Evolutionary conservation across 73 alveolate species (phyloP), one percentile per base, ranked within the genome.

Genomic region (Blepharisma japonicum): DNA sequence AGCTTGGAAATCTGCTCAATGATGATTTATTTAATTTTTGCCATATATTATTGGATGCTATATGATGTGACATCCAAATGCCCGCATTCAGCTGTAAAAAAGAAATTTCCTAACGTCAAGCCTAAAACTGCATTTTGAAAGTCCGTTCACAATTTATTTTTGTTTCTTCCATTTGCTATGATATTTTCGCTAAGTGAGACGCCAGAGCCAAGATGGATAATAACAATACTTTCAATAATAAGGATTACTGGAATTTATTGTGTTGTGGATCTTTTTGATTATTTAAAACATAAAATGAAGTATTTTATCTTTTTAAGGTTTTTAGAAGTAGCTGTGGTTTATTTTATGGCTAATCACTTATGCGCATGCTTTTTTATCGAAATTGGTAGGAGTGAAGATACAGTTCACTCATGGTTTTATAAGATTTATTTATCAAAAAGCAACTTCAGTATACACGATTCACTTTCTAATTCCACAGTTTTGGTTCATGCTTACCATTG

Each of bases 401-500:
- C n/a, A 45, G 11, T 7, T 3, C 14, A 70, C 77, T 70, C 80
- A n/a, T 70, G 80, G 66, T 14, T 70, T 9, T 14, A 45, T 45
- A 8, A 14, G 4, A 11, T 25, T 18, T n/a, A 61, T 18, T 14
- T 18, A 20, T n/a, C 14, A 14, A 39, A 18, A 14, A 18, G 49
- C 5, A 39, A 61, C 50, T 25, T 61, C 2, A 61, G 74, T 5
- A 4, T 32, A 32, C 42, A 32, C 3, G 42, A 32, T 32, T 32
- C 42, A 32, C 42, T 53, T 0, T 70, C 80, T 1, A 45, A 70
- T n/a, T 47, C 6, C 6, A 18, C 87, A 5, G 5, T 81, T 11
- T 88, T 85, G 55, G 61, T 85, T 21, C 87, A 84, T 66, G 92
- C 92, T 5, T 48, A 85, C 25, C 51, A 85, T 68, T 81, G 84